Percentiles rank a stretch among this genome's conserved stretches.
Conservation (phyloP, 805 yeast genomes). For the Candida xiaguanensis region DNA sequence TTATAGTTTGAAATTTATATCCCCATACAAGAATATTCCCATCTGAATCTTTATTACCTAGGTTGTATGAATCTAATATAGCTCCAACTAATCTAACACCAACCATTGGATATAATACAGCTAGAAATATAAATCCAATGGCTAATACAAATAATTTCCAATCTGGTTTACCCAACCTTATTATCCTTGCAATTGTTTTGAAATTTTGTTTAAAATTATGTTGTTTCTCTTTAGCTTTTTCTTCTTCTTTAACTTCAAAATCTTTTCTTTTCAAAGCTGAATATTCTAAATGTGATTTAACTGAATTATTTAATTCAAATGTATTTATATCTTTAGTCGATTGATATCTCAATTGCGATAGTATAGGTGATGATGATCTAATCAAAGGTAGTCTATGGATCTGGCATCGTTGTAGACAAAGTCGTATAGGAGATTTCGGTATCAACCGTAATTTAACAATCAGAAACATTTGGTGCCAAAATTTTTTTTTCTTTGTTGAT, state of each 20-base stretch:
- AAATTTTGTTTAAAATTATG: conserved; percentile 31
- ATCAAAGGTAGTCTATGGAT: background rate
- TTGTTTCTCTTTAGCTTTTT: conserved; percentile 23
- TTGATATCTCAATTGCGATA: background rate
- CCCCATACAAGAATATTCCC: conserved; percentile 44
- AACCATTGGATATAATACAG: conserved; percentile 42
- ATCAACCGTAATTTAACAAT: background rate
- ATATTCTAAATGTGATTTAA: conserved; percentile 27
- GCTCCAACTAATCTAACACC: conserved; percentile 42
- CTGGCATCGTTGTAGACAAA: conserved; percentile 1
- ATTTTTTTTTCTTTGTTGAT: background rate
- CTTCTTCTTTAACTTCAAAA: conserved; percentile 31
- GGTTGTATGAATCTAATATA: conserved; percentile 40
- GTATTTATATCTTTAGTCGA: background rate
- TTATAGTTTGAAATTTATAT: conserved; percentile 38
- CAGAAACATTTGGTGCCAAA: background rate
- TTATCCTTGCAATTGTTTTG: conserved; percentile 34
- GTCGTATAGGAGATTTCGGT: conserved; percentile 2
- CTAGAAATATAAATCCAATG: conserved; percentile 38
- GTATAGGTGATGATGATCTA: background rate
- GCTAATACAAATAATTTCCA: conserved; percentile 34
- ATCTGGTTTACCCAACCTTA: conserved; percentile 39
- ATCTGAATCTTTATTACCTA: conserved; percentile 29
- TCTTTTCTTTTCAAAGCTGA: conserved; percentile 22
- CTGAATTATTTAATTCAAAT: conserved; percentile 3